Base-by-base conservation (phyloP, 306 rosid species). In the Luffa aegyptiaca region DNA sequence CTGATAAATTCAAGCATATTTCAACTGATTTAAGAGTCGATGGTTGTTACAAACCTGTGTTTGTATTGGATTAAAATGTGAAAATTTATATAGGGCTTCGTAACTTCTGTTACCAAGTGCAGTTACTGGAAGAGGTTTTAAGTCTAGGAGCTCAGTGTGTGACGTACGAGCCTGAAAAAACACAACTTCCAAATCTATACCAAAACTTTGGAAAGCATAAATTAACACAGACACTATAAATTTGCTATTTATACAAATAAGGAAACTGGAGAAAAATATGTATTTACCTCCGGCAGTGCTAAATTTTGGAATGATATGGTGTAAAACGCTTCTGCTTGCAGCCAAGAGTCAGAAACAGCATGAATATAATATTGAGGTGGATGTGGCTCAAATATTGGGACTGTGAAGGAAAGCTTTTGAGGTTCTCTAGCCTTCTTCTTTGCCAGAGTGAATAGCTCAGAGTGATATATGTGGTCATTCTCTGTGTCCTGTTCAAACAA, bases 321-420 rank as follows among this genome's bases (percentile, higher is more conserved):
- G 89, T 91, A 92, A 83, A 94, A 90, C 66, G 97, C 85, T 84
- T 94, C 97, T 64, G 98, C 84, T 45, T 83, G 90, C 90, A 94
- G 90, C 98, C 98, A 94, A 55, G 97, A 94, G 85, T 94, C 98
- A 86, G 97, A 94, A 85, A 94, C 84, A 21, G 98, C 98, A 76
- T 86, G 97, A 73, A 94, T 90, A 75, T 92, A 94, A 81, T 94
- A 94, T 77, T 92, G 98, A 16, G 98, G 98, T 21, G 98, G 98
- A 88, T 94, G 98, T 31, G 98, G 98, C 85, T 94, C 98, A 85
- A 94, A 94, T 81, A 94, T 94, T 14, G 98, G 98, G 81, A 94
- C 97, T 10, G 98, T 94, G 86, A 94, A 94, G 48, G 97, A 88
- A 79, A 94, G 98, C 84, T 87, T 94, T 83, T 90, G 89, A 52